phyloP scores from a whole-genome alignment of 2,329 filamentous ascomycete genomes.

The Zymoseptoria ardabiliae region DNA sequence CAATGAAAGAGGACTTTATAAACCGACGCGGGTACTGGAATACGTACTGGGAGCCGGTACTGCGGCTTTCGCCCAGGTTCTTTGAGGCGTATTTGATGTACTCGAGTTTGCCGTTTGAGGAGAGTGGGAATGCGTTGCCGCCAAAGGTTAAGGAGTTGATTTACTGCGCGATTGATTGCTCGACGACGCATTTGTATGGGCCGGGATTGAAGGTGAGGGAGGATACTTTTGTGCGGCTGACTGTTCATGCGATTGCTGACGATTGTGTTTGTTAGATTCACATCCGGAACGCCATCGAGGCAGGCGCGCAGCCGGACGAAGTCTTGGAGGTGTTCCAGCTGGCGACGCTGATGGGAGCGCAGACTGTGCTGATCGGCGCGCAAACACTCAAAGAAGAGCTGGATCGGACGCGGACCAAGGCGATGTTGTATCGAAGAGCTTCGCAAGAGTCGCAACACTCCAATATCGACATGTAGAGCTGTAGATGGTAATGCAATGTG shows the following conservation, averaged over 20 bases:
- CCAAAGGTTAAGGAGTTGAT: slow-evolving; percentile 45
- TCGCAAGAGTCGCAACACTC: neutral
- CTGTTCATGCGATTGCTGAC: neutral
- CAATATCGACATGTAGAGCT: neutral
- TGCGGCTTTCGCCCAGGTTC: slow-evolving; percentile 41
- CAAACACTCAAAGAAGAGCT: neutral
- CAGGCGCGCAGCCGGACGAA: slow-evolving; percentile 41
- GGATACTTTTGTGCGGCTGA: neutral
- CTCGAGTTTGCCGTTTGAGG: slow-evolving; percentile 34
- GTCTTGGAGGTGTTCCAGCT: slow-evolving; percentile 45
- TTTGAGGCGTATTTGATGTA: slow-evolving; percentile 44
- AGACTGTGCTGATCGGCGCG: slow-evolving; percentile 2
- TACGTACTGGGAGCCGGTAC: slow-evolving; percentile 31
- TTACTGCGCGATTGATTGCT: slow-evolving; percentile 43
- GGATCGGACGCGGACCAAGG: neutral
- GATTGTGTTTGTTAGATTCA: slow-evolving; percentile 29
- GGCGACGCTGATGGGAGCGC: slow-evolving; percentile 29
- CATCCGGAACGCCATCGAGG: slow-evolving; percentile 42
- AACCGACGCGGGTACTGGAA: slow-evolving; percentile 4
- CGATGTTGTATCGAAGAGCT: neutral
- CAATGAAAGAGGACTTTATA: slow-evolving; percentile 2
- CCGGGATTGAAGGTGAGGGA: slow-evolving; percentile 35
- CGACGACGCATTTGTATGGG: slow-evolving; percentile 42
- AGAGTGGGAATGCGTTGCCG: slow-evolving; percentile 29
- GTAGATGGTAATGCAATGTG: neutral